Conservation (phyloP, 495 filamentous ascomycete genomes). For the Paragyromitra xinjiangensis region DNA sequence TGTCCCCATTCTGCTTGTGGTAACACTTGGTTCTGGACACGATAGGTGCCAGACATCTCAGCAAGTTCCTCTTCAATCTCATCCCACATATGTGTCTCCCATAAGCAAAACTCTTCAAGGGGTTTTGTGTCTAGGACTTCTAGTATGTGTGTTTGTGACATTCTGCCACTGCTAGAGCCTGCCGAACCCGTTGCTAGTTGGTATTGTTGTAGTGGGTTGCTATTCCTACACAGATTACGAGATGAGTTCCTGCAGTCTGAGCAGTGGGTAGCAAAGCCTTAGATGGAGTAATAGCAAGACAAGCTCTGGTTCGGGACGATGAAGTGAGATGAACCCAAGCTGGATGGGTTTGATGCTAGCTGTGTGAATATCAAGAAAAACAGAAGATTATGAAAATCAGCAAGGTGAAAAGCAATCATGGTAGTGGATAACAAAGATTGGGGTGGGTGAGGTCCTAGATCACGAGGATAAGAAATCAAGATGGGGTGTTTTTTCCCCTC, state of each 20-base stretch:
- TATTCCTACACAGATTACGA: background rate
- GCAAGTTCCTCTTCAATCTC: constrained; percentile 37
- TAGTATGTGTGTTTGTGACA: background rate
- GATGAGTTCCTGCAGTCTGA: background rate
- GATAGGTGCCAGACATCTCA: constrained; percentile 25
- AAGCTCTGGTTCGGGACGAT: background rate
- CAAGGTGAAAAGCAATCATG: background rate
- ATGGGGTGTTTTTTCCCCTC: background rate
- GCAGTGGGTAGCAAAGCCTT: background rate
- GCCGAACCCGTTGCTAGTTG: background rate
- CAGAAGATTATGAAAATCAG: background rate
- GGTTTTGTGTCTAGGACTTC: background rate
- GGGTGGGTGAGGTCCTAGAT: background rate
- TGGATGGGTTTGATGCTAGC: background rate
- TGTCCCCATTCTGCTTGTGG: background rate
- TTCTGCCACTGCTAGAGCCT: background rate
- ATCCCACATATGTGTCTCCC: constrained; percentile 22
- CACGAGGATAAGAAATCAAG: background rate
- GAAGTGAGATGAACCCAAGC: too few relatives aligned
- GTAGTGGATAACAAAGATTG: background rate
- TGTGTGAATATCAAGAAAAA: background rate
- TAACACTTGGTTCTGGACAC: constrained; percentile 1
- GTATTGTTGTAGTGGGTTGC: background rate
- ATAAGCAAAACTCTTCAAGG: background rate
- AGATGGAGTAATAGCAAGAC: background rate